Base-by-base conservation (phyloP, 768 basidiomycete genomes). In the Pisolithus sp. region DNA sequence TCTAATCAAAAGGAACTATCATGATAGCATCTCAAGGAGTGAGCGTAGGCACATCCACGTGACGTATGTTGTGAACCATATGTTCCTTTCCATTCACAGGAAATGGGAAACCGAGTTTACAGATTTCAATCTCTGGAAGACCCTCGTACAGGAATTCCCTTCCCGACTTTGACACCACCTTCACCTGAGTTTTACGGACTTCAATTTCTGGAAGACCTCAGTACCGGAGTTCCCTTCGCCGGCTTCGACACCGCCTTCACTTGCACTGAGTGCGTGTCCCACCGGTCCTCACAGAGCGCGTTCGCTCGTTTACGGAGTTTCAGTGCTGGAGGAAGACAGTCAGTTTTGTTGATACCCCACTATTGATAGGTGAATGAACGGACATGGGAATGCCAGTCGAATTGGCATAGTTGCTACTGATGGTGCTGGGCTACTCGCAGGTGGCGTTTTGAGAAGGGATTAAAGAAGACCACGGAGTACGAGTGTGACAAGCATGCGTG, bases 81-180 rank as follows among this genome's bases (percentile, higher is more conserved):
- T 26, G 26, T 26, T 26, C 26, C 26, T 26, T 4, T 7, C 26
- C 7, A 7, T 26, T 26, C 26, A 26, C 7, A 26, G 26, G 26
- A 26, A 89, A 65, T 86, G 85, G 80, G 79, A 85, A 12, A 82
- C 5, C 90, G 93, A 94, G 64, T 99, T 80, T 66, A 96, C 94
- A 1, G 94, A 98, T 67, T 93, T 96, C 77, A 97, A 95, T 63
- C 98, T 82, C 64, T 98, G 96, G 95, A 86, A 92, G 56, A 58
- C 79, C 0, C 85, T 10, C 7, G 30, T 2, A 30, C 30, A 26
- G 26, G 26, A 26, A 1, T 26, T 26, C 26, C 26, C 5, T 26
- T 26, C 5, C 26, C 26, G 26, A 4, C 26, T 26, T 26, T 26
- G 26, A 26, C 26, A 26, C 26, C 26, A 7, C 7, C 26, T 26